Conservation (phyloP, 495 filamentous ascomycete genomes). For the Halenospora varia region DNA sequence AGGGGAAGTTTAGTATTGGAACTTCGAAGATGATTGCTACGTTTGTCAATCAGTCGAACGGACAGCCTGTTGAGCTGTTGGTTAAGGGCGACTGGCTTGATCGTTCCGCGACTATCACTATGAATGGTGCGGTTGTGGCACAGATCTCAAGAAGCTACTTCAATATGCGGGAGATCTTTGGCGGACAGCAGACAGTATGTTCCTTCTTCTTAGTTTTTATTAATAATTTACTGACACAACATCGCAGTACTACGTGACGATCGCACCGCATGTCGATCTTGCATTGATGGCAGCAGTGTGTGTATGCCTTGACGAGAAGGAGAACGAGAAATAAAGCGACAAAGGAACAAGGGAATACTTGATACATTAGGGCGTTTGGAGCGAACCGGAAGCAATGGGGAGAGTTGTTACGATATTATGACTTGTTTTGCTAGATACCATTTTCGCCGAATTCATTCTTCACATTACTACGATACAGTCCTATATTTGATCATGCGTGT, state of each 20-base stretch:
- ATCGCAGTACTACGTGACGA: conserved; percentile 43
- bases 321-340: conserved; percentile 35
- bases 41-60: conserved; percentile 37
- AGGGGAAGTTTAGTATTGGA: conserved; percentile 42
- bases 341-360: background rate
- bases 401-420: background rate
- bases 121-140: conserved; percentile 45
- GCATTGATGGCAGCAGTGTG: conserved; percentile 56
- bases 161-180: conserved; percentile 47
- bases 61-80: conserved; percentile 32
- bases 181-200: conserved; percentile 48
- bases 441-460: too few relatives aligned
- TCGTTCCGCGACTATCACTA: conserved; percentile 42
- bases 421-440: background rate
- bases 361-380: too few relatives aligned
- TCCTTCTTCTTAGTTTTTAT: background rate
- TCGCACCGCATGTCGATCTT: conserved; percentile 59
- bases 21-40: conserved; percentile 43
- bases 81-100: conserved; percentile 50
- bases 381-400: too few relatives aligned
- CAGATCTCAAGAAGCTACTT: conserved; percentile 50
- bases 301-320: conserved; percentile 60
- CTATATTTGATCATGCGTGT: too few relatives aligned
- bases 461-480: too few relatives aligned
- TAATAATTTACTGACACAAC: background rate